Conservation (phyloP, 352 stramenopile genomes). For the Globisporangium camurandrum region DNA sequence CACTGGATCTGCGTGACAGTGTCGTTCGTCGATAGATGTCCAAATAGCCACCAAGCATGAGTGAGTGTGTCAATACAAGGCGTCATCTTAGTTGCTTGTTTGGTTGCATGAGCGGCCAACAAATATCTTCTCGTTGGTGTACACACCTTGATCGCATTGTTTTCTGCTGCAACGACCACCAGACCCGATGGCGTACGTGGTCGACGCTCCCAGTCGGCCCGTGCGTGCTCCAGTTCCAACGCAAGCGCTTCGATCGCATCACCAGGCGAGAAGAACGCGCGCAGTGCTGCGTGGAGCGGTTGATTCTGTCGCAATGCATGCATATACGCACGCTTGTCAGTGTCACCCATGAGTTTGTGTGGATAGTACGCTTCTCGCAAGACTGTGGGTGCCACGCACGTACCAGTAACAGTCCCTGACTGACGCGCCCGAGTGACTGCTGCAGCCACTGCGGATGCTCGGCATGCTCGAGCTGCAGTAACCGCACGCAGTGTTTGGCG, state of each 20-base stretch:
- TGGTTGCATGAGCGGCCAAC: not conserved
- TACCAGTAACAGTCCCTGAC: not conserved
- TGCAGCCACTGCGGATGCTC: not conserved
- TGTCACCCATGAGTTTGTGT: not conserved
- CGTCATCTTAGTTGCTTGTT: not conserved
- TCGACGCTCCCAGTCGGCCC: slow-evolving; percentile 9
- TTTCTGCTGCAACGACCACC: slow-evolving; percentile 11
- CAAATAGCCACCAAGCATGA: not conserved
- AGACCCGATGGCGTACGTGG: slow-evolving; percentile 16
- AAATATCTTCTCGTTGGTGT: no score
- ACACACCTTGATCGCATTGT: slow-evolving; percentile 29
- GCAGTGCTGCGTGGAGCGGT: slow-evolving; percentile 6
- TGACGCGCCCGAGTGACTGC: not conserved
- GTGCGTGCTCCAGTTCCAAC: slow-evolving; percentile 9
- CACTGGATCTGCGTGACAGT: slow-evolving; percentile 21
- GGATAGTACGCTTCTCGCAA: not conserved
- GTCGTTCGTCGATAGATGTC: no score
- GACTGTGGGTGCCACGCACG: not conserved
- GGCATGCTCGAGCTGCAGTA: not conserved
- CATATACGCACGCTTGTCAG: not conserved
- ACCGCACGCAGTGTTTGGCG: not conserved
- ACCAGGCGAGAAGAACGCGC: slow-evolving; percentile 2
- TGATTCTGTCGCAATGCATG: slow-evolving; percentile 1
- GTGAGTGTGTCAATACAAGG: not conserved
- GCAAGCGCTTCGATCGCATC: slow-evolving; percentile 8